Evolutionary conservation across 805 yeast species (phyloP).

Genomic region (Zygoascus bituminiphila): DNA sequence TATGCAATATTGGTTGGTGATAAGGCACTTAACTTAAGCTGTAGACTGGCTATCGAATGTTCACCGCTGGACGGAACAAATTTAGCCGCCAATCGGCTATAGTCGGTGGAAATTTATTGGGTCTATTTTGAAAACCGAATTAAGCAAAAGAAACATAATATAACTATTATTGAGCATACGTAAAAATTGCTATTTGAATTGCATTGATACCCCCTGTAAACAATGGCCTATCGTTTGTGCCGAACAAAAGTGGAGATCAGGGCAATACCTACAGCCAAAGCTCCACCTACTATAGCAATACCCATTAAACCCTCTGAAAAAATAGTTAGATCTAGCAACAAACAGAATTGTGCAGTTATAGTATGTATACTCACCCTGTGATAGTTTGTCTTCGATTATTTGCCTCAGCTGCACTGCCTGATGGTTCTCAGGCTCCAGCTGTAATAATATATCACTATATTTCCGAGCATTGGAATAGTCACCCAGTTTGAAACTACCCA

Average conservation of each 20-base stretch:
- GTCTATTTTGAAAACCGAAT: too few relatives aligned
- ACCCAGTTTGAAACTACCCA: slow-evolving; percentile 83
- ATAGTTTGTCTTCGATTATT: slow-evolving; percentile 75
- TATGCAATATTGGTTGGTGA: too few relatives aligned
- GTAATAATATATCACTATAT: slow-evolving; percentile 68
- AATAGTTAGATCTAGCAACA: neutral
- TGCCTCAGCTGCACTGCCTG: slow-evolving; percentile 68
- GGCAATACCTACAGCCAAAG: slow-evolving; percentile 77
- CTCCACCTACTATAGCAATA: slow-evolving; percentile 78
- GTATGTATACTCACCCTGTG: slow-evolving; percentile 37
- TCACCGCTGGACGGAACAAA: too few relatives aligned
- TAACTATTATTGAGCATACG: too few relatives aligned
- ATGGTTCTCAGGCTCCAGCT: slow-evolving; percentile 73
- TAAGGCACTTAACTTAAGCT: too few relatives aligned
- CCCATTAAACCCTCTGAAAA: slow-evolving; percentile 79
- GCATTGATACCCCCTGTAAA: too few relatives aligned
- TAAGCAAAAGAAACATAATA: too few relatives aligned
- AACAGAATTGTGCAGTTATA: neutral
- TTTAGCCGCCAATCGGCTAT: too few relatives aligned
- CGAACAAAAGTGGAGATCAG: slow-evolving; percentile 31
- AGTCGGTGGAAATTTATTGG: too few relatives aligned
- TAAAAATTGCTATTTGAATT: too few relatives aligned
- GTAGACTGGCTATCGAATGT: too few relatives aligned
- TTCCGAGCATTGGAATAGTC: slow-evolving; percentile 80
- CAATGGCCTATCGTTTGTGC: slow-evolving; percentile 14